Base-by-base conservation (phyloP, 305 asterid genomes). In the Fraxinus ornus region DNA sequence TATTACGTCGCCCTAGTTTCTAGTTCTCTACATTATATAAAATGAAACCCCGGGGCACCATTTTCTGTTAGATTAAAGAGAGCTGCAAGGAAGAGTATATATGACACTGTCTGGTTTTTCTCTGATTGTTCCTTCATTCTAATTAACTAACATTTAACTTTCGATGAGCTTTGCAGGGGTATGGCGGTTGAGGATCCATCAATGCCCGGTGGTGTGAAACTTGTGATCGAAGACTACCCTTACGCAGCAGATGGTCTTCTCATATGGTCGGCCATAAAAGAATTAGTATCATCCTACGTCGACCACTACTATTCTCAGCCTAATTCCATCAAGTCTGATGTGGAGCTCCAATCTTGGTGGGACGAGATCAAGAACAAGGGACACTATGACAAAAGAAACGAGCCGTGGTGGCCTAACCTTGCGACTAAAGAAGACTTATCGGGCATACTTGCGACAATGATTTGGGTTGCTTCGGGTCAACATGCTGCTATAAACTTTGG, bases 281-380 rank as follows among this genome's bases (percentile, higher is more conserved):
- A 94, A 75, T 37, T 94, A 44, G 96, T 94, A 8, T 92, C 91
- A 82, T 90, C 95, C 62, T 91, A 92, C 12, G 92, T 92, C 12
- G 90, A 89, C 78, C 88, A 86, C 85, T 91, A 88, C 86, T 94
- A 92, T 75, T 85, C 91, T 1, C 91, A 90, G 75, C 88, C 88
- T 13, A 78, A 87, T 62, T 90, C 91, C 52, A 84, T 94, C 79
- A 86, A 90, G 37, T 90, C 92, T 4, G 97, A 94, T 70, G 79
- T 86, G 3, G 98, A 94, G 84, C 97, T 94, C 80, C 98, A 90
- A 86, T 88, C 94, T 2, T 94, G 98, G 98, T 94, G 98, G 98
- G 68, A 85, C 3, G 98, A 94, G 92, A 94, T 94, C 81, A 91
- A 84, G 86, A 92, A 90, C 83, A 80, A 77, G 85, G 98, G 98